Evolutionary conservation across 2,329 filamentous ascomycete species (phyloP).

Genomic region (Ceratocystis destructans): DNA sequence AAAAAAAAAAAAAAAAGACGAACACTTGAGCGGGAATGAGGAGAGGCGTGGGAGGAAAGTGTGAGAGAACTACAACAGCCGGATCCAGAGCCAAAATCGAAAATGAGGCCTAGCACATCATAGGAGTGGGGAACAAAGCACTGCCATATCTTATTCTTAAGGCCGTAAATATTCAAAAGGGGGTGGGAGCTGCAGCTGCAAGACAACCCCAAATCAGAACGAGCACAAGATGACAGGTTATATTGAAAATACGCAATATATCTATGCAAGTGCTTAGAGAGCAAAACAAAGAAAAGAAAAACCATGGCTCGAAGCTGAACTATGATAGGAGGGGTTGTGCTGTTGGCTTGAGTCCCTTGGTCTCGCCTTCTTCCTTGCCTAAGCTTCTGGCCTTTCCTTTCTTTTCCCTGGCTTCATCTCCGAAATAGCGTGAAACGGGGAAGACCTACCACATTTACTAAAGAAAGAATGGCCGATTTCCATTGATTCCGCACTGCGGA

Average conservation of each 20-base stretch:
- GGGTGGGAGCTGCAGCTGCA: background rate
- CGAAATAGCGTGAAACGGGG: background rate
- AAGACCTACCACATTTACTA: background rate
- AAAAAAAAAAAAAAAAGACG: background rate
- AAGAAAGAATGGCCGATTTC: background rate
- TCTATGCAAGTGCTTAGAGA: background rate
- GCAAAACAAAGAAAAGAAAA: background rate
- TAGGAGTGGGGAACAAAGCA: background rate
- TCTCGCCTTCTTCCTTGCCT: background rate
- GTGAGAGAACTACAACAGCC: background rate
- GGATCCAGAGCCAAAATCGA: background rate
- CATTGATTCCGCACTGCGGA: background rate
- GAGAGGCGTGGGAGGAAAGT: background rate
- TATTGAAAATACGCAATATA: background rate
- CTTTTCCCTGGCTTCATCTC: background rate
- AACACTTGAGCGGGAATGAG: background rate
- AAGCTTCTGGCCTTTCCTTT: background rate
- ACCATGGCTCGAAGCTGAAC: background rate
- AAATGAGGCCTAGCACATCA: background rate
- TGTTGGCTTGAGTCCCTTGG: background rate
- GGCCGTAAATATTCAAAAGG: background rate
- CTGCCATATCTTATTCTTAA: background rate
- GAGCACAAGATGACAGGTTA: background rate
- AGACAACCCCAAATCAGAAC: background rate
- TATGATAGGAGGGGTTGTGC: background rate